These are phyloP conservation scores for Vigna hirtella DNA, from an alignment of 306 rosid genomes.

Conservation along the genomic window DNA sequence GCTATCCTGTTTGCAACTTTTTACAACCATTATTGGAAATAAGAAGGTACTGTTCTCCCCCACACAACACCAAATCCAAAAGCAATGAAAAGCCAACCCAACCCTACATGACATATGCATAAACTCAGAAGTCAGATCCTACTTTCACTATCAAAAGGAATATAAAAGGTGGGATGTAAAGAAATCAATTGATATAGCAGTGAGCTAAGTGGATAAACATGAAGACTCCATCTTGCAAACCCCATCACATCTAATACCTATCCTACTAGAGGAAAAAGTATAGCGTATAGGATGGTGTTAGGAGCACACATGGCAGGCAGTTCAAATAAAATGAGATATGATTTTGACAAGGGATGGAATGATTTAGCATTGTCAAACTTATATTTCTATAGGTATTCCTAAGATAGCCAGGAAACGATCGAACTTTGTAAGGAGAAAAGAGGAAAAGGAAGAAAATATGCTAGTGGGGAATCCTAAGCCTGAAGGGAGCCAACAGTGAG, in stretches of 20 bases:
- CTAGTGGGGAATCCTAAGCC: slow-evolving; percentile 90
- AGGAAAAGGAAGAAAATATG: slow-evolving; percentile 47
- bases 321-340: slow-evolving; percentile 53
- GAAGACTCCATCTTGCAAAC: slow-evolving; percentile 49
- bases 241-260: slow-evolving; percentile 46
- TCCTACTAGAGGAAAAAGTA: slow-evolving; percentile 41
- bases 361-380: slow-evolving; percentile 56
- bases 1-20: slow-evolving; percentile 43
- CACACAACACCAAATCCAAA: slow-evolving; percentile 56
- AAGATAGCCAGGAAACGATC: slow-evolving; percentile 53
- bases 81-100: slow-evolving; percentile 49
- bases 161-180: slow-evolving; percentile 44
- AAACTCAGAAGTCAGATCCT: slow-evolving; percentile 40
- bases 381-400: slow-evolving; percentile 54
- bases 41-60: slow-evolving; percentile 46
- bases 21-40: slow-evolving; percentile 55
- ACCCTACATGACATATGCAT: slow-evolving; percentile 51
- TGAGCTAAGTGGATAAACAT: slow-evolving; percentile 56
- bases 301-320: slow-evolving; percentile 66
- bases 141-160: slow-evolving; percentile 51
- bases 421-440: slow-evolving; percentile 49
- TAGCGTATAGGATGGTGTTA: slow-evolving; percentile 46
- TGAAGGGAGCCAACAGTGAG: slow-evolving; percentile 59
- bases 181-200: slow-evolving; percentile 38
- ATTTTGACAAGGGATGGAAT: slow-evolving; percentile 56